Conservation (phyloP, 495 filamentous ascomycete genomes). For the Cercophora newfieldiana region DNA sequence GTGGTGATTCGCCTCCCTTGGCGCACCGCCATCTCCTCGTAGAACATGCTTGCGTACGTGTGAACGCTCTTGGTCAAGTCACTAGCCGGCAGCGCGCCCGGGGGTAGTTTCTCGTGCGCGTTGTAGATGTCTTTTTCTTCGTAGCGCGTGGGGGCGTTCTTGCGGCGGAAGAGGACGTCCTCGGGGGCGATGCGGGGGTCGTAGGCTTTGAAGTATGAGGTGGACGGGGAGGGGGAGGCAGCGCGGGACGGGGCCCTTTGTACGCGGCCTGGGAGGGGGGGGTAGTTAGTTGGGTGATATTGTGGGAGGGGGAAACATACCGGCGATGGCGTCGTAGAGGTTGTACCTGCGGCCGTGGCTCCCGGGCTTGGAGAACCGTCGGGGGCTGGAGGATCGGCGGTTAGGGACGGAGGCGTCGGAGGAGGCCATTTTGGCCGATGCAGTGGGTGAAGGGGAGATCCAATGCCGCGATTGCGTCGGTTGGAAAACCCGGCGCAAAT, state of each 20-base stretch:
- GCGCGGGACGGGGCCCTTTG: not conserved
- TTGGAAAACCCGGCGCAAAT: not conserved
- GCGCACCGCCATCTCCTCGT: constrained; percentile 45
- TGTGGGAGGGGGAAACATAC: constrained; percentile 41
- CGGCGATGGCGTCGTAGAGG: constrained; percentile 80
- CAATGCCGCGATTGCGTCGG: not conserved
- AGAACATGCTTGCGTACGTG: constrained; percentile 71
- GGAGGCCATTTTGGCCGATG: not conserved
- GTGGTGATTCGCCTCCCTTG: constrained; percentile 18
- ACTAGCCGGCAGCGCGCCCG: constrained; percentile 61
- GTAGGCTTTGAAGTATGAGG: not conserved
- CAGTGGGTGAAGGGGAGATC: not conserved
- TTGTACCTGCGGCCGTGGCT: constrained; percentile 44
- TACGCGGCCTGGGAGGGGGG: constrained; percentile 48
- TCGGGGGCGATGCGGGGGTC: constrained; percentile 60
- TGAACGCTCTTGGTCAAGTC: constrained; percentile 78
- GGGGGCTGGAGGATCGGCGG: not conserved
- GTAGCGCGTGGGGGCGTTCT: constrained; percentile 61
- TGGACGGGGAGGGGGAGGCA: not conserved
- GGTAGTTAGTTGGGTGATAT: not conserved
- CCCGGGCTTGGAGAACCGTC: not conserved
- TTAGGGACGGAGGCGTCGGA: not conserved
- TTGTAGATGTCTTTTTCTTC: constrained; percentile 72
- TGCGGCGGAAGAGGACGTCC: constrained; percentile 68
- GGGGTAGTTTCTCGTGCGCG: constrained; percentile 50